Conservation (phyloP, 2,329 filamentous ascomycete genomes). For the Talaromyces pinophilus region DNA sequence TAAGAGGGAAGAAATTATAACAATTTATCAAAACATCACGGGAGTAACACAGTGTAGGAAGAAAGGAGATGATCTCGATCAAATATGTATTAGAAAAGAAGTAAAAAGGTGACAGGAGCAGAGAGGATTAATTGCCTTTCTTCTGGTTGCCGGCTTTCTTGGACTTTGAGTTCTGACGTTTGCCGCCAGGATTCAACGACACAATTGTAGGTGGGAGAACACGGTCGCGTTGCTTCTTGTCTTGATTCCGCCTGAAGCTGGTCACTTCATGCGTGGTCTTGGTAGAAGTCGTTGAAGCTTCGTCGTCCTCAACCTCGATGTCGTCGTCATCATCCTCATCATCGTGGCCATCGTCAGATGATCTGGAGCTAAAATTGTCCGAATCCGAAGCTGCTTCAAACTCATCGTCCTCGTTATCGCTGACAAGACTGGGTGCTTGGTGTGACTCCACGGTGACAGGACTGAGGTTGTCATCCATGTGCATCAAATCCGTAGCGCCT, state of each 20-base stretch:
- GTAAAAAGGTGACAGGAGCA: not conserved
- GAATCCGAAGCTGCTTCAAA: conserved; percentile 70
- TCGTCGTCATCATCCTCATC: conserved; percentile 42
- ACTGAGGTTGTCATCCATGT: conserved; percentile 58
- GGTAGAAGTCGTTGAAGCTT: conserved; percentile 41
- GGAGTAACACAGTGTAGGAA: conserved; percentile 22
- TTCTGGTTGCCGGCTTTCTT: conserved; percentile 34
- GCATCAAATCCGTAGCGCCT: conserved; percentile 52
- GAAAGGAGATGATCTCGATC: conserved; percentile 23
- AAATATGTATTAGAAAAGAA: conserved; percentile 23
- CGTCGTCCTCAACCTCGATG: conserved; percentile 50
- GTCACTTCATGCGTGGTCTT: conserved; percentile 38
- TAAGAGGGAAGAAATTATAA: conserved; percentile 17
- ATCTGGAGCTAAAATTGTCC: conserved; percentile 55
- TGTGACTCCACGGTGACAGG: conserved; percentile 71
- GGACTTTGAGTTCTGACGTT: conserved; percentile 36
- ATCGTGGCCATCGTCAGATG: conserved; percentile 56
- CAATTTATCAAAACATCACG: conserved; percentile 21
- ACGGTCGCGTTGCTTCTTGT: conserved; percentile 36
- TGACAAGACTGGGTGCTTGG: conserved; percentile 76
- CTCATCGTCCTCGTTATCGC: conserved; percentile 64
- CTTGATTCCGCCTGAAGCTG: conserved; percentile 34
- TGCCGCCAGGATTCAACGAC: conserved; percentile 31
- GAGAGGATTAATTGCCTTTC: conserved; percentile 25
- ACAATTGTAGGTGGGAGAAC: conserved; percentile 32